Evolutionary conservation across 2,329 filamentous ascomycete species (phyloP), one percentile per base, ranked within the genome.

Genomic region (Metarhizium rileyi): DNA sequence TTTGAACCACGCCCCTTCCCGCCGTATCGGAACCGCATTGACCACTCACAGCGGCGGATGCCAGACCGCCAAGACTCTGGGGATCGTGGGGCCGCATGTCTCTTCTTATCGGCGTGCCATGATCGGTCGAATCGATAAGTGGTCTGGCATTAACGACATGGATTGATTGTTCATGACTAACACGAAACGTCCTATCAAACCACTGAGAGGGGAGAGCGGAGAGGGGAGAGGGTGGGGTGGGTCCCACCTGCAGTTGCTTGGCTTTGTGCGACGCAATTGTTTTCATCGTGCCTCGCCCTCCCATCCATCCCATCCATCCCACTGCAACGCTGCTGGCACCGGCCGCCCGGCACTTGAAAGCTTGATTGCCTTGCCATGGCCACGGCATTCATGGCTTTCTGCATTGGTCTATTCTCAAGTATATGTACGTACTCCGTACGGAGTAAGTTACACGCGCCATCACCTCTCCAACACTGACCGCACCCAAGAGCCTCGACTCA

Each of bases 21-120:
- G 20, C 8, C 20, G 38, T 41, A 41, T 41, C 38, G 38, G 38
- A 41, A 18, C 18, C 4, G 38, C 23, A 41, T 41, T 41, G 38
- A 20, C 38, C 38, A 41, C 38, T 41, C 38, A 23, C 20, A 47
- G 5, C 5, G 5, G 4, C 23, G 44, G 16, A 40, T 9, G 10
- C 12, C 9, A 10, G 16, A 7, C 10, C 27, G 45, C 45, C 45
- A 47, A 47, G 45, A 47, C 33, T 40, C 22, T 26, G 30, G 44
- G 45, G 45, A 47, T 27, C 30, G 30, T 26, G 33, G 45, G n/a
- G 30, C 20, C 33, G 6, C n/a, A 9, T 38, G 44, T 35, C 22
- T 10, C 23, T 26, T 20, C 44, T 47, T 47, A 47, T 47, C 45
- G 28, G 44, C 30, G 27, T 22, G 27, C 44, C 28, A 36, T 46